phyloP scores from a whole-genome alignment of 768 basidiomycete genomes.

The Suillus clintonianus region DNA sequence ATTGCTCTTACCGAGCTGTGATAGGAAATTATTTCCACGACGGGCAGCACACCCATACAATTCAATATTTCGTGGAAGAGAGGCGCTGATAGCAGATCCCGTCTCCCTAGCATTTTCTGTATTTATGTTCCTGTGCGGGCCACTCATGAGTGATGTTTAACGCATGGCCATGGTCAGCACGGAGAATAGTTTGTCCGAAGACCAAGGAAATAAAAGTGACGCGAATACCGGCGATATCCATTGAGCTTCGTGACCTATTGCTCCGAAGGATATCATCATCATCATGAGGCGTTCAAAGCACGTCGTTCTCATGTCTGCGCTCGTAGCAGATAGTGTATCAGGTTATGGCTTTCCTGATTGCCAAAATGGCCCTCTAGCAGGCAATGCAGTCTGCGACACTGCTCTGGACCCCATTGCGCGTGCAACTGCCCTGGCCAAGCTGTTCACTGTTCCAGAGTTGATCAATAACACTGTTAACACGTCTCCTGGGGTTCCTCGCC shows the following conservation, averaged over 20 bases:
- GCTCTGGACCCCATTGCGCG: constrained; percentile 45
- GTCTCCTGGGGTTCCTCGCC: constrained; percentile 52
- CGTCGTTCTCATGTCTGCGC: constrained; percentile 2
- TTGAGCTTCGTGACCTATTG: not conserved
- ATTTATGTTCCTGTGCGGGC: not conserved
- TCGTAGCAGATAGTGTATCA: constrained; percentile 3
- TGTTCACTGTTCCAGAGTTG: constrained; percentile 53
- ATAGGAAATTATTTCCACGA: not conserved
- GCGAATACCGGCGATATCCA: not conserved
- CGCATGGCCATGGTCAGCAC: not conserved
- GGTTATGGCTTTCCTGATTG: constrained; percentile 52
- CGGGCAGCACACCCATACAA: not conserved
- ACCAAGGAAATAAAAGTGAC: not conserved
- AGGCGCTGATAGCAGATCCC: not conserved
- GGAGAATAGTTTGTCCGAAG: not conserved
- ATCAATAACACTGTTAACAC: constrained; percentile 51
- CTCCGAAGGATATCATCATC: not conserved
- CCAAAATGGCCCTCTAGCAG: constrained; percentile 43
- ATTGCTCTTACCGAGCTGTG: not conserved
- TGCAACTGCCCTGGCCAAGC: constrained; percentile 48
- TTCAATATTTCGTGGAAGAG: not conserved
- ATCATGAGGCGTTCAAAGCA: constrained; percentile 7
- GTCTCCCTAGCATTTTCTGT: no score
- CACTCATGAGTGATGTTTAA: not conserved
- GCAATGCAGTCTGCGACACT: constrained; percentile 50